A percentile compares a stretch with the other conserved stretches of the same genome.
Conservation (phyloP, 2,329 filamentous ascomycete species). For the Ambrosiella xylebori region DNA sequence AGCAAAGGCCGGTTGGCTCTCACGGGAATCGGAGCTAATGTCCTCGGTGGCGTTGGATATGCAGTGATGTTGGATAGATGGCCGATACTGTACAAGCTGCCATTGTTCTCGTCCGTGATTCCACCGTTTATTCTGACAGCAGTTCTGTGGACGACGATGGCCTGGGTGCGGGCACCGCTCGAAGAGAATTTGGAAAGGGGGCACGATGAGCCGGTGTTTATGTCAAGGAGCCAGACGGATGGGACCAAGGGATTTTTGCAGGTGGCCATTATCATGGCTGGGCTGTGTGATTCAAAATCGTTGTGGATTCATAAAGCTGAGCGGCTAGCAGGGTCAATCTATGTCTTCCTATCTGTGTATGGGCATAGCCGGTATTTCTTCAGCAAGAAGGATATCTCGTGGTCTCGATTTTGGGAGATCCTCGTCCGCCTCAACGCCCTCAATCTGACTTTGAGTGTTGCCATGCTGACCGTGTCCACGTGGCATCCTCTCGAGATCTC, state of each 20-base stretch:
- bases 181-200: slow-evolving; percentile 2
- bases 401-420: slow-evolving; percentile 32
- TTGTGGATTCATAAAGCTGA: slow-evolving; percentile 37
- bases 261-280: slow-evolving; percentile 34
- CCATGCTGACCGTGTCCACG: not conserved
- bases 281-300: slow-evolving; percentile 31
- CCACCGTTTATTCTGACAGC: not conserved
- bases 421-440: slow-evolving; percentile 41
- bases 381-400: slow-evolving; percentile 37
- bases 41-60: not conserved
- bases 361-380: slow-evolving; percentile 44
- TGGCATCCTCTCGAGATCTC: slow-evolving; percentile 3
- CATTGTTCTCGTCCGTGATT: not conserved
- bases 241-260: slow-evolving; percentile 55
- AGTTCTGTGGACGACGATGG: not conserved
- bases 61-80: not conserved
- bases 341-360: slow-evolving; percentile 45
- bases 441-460: slow-evolving; percentile 16
- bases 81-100: not conserved
- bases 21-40: not conserved
- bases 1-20: not conserved
- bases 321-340: slow-evolving; percentile 36
- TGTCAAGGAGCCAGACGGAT: slow-evolving; percentile 39
- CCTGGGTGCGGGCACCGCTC: not conserved
- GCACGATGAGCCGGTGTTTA: slow-evolving; percentile 16